Conservation (phyloP, 192 early-diverging fungal genomes). For the Coemansia sp. region DNA sequence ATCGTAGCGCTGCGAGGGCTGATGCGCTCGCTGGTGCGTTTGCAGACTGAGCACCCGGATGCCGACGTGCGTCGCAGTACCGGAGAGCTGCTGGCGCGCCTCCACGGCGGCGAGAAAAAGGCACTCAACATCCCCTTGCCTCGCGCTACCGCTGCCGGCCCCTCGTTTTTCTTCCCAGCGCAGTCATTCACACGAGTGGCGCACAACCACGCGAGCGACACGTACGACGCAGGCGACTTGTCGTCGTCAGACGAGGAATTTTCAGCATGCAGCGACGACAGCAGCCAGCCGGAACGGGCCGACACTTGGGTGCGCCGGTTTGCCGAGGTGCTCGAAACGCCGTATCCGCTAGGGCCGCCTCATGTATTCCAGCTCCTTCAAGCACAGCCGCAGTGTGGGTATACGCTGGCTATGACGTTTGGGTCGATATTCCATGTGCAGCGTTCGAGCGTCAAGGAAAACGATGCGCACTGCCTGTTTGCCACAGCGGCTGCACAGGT, state of each 20-base stretch:
- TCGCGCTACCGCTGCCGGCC: conserved; percentile 31
- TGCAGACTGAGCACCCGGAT: conserved; percentile 43
- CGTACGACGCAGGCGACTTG: conserved; percentile 17
- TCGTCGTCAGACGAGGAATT: conserved; percentile 46
- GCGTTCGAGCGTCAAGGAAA: conserved; percentile 38
- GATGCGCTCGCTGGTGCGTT: conserved; percentile 35
- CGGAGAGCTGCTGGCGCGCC: conserved; percentile 29
- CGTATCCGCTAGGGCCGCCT: conserved; percentile 43
- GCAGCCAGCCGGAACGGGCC: conserved; percentile 12
- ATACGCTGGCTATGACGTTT: conserved; percentile 29
- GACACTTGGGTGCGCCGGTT: conserved; percentile 33
- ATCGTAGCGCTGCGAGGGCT: conserved; percentile 33
- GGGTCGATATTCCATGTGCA: conserved; percentile 21
- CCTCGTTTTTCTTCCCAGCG: conserved; percentile 44
- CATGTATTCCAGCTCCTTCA: conserved; percentile 45
- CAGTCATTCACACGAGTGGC: conserved; percentile 19
- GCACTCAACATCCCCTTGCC: conserved; percentile 36
- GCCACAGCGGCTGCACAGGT: conserved; percentile 42
- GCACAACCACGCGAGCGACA: conserved; percentile 15
- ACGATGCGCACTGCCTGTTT: conserved; percentile 45
- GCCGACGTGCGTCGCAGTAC: conserved; percentile 29
- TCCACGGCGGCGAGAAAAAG: conserved; percentile 38
- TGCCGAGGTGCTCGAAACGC: conserved; percentile 18
- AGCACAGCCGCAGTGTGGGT: conserved; percentile 44
- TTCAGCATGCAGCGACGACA: conserved; percentile 31